These are phyloP conservation scores for Sindora glabra DNA, from an alignment of 306 rosid species.

Conservation along the genomic window DNA sequence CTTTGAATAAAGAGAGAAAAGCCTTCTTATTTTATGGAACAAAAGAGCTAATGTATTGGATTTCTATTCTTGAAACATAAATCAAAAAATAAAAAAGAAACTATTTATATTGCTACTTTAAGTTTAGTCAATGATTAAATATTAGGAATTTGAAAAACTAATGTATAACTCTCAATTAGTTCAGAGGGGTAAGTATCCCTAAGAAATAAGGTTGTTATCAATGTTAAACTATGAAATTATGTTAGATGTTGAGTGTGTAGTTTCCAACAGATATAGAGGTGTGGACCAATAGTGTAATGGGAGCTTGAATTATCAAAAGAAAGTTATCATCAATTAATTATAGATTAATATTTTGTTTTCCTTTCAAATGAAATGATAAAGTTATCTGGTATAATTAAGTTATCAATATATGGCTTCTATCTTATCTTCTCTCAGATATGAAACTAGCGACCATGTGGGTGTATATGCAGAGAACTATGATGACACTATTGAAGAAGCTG, in stretches of 20 bases:
- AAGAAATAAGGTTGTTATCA: too few species aligned
- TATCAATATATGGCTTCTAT: slow-evolving; percentile 6
- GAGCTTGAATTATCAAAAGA: background rate
- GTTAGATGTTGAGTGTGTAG: too few species aligned
- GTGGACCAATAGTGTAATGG: too few species aligned
- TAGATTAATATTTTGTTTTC: background rate
- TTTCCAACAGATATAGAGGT: too few species aligned
- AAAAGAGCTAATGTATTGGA: background rate
- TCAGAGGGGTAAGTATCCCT: too few species aligned
- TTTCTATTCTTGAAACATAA: background rate
- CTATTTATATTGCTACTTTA: too few species aligned
- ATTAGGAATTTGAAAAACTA: too few species aligned
- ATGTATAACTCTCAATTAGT: too few species aligned
- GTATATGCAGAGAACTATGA: slow-evolving; percentile 72
- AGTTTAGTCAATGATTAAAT: too few species aligned
- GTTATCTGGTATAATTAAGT: slow-evolving; percentile 4
- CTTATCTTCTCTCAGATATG: slow-evolving; percentile 55
- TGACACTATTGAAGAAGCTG: slow-evolving; percentile 83
- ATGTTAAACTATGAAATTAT: too few species aligned
- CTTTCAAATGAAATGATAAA: background rate
- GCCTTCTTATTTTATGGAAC: too few species aligned
- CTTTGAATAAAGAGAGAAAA: too few species aligned
- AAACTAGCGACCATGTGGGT: slow-evolving; percentile 97
- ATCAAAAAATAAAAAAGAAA: background rate
- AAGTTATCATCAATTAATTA: background rate